These are phyloP conservation scores for Lachnellula suecica DNA, from an alignment of 2,329 filamentous ascomycete species.

Conservation along the genomic window DNA sequence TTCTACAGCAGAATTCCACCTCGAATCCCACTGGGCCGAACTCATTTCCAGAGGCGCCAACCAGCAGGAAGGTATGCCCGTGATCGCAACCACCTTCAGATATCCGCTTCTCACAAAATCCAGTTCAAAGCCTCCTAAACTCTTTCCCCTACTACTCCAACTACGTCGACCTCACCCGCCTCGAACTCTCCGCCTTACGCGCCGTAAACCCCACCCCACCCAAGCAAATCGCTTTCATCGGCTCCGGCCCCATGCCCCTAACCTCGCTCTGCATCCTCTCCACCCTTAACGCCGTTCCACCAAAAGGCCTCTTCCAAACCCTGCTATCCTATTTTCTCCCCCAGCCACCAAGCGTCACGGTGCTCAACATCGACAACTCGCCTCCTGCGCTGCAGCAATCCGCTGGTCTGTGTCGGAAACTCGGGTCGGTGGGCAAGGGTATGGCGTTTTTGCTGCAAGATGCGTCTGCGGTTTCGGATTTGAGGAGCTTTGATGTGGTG, in stretches of 20 bases:
- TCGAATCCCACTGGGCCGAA: constrained; percentile 45
- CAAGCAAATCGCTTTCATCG: constrained; percentile 44
- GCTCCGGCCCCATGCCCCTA: constrained; percentile 49
- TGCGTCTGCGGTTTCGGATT: constrained; percentile 22
- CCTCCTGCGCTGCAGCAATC: constrained; percentile 36
- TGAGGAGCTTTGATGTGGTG: constrained; percentile 38
- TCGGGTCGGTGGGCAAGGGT: constrained; percentile 29
- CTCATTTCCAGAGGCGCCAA: constrained; percentile 29
- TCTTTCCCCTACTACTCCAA: constrained; percentile 49
- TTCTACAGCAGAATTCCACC: constrained; percentile 41
- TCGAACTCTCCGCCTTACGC: constrained; percentile 44
- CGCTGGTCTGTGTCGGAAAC: constrained; percentile 28
- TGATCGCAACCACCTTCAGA: not conserved
- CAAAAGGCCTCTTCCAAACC: not conserved
- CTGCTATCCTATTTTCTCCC: not conserved
- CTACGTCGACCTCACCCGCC: constrained; percentile 46
- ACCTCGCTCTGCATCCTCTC: constrained; percentile 45
- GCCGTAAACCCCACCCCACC: constrained; percentile 34
- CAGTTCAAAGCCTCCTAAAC: constrained; percentile 27
- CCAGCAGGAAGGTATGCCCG: constrained; percentile 16
- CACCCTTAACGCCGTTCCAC: constrained; percentile 23
- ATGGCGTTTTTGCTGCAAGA: constrained; percentile 41
- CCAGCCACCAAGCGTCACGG: constrained; percentile 8
- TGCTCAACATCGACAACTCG: constrained; percentile 44
- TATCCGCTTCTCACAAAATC: not conserved